phyloP scores from a whole-genome alignment of 768 basidiomycete species.

The Candolleomyces eurysporus region DNA sequence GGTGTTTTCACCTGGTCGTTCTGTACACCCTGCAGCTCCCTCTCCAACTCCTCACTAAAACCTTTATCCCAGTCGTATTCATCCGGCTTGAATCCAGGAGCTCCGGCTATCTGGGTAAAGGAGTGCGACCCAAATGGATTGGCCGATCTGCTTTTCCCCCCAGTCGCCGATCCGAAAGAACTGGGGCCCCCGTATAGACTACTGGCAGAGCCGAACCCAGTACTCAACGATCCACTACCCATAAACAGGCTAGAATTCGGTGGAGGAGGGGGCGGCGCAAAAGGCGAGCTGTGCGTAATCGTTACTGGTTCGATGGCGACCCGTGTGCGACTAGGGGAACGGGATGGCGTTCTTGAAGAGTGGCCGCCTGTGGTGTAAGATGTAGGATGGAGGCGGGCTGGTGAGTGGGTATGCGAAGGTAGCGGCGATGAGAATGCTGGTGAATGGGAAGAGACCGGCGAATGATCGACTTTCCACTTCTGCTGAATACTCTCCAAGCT shows the following conservation, averaged over 20 bases:
- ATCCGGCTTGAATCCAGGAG: constrained; percentile 76
- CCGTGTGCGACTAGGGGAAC: neutral
- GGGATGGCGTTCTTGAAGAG: neutral
- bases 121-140: constrained; percentile 43
- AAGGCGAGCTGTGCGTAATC: constrained; percentile 5
- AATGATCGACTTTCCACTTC: neutral
- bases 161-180: neutral
- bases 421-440: neutral
- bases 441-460: neutral
- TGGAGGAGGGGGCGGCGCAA: neutral
- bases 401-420: neutral
- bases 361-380: too few relatives aligned
- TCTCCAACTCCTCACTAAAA: constrained; percentile 47
- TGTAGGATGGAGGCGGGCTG: too few relatives aligned
- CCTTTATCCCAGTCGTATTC: constrained; percentile 67
- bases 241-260: neutral
- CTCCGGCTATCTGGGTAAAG: constrained; percentile 51
- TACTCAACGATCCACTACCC: neutral
- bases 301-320: neutral
- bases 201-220: neutral
- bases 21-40: constrained; percentile 28
- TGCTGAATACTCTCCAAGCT: constrained; percentile 6
- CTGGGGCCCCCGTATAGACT: too few relatives aligned
- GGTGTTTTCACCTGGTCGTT: neutral
- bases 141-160: neutral